Evolutionary conservation across 768 basidiomycete genomes (phyloP).

Genomic region (Termitomyces sp.): DNA sequence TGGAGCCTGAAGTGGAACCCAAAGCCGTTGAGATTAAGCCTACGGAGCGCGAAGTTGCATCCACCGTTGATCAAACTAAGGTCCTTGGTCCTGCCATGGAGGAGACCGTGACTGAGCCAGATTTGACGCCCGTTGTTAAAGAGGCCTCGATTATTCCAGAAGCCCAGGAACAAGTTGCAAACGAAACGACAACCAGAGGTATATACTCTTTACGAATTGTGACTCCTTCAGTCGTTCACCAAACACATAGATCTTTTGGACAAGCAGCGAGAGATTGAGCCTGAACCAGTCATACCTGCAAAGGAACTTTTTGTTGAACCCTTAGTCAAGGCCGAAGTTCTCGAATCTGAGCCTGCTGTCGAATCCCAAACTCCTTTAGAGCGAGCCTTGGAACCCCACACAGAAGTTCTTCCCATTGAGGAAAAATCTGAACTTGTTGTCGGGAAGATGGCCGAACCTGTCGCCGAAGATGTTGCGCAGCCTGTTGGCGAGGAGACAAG

Average conservation of each 20-base stretch:
- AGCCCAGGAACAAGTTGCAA: not conserved
- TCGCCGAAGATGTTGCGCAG: not conserved
- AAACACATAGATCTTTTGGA: not conserved
- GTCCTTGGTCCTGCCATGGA: not conserved
- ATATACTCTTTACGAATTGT: not conserved
- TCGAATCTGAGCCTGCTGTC: too few relatives aligned
- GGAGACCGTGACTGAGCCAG: not conserved
- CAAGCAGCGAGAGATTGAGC: not conserved
- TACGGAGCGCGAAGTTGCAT: not conserved
- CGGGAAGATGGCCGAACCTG: not conserved
- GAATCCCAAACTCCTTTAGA: not conserved
- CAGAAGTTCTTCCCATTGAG: slow-evolving; percentile 12
- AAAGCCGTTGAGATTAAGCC: not conserved
- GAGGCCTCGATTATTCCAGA: not conserved
- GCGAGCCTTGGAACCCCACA: not conserved
- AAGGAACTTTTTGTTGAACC: not conserved
- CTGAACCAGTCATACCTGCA: not conserved
- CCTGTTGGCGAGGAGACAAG: not conserved
- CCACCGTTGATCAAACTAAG: not conserved
- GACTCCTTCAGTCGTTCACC: not conserved
- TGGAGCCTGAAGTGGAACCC: not conserved
- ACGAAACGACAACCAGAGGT: not conserved
- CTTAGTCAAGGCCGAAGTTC: not conserved
- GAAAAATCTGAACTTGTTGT: not conserved
- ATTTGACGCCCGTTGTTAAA: not conserved